phyloP scores from a whole-genome alignment of 352 stramenopile genomes.

The Phytopythium boreale region DNA sequence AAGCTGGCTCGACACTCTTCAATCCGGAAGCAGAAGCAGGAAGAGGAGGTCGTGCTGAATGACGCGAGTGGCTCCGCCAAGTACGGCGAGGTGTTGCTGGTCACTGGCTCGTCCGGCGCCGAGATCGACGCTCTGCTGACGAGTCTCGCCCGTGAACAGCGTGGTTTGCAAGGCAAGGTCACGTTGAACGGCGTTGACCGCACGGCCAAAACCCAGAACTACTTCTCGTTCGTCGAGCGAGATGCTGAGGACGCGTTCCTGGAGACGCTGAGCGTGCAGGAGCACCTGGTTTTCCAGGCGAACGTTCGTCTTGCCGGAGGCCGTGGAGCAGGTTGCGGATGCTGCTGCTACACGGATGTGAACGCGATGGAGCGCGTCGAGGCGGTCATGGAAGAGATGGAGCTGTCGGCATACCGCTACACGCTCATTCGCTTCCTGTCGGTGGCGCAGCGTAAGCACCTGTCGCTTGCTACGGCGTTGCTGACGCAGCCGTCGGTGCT shows the following conservation, averaged over 20 bases:
- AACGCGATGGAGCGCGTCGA: conserved; percentile 20
- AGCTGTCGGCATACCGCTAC: conserved; percentile 20
- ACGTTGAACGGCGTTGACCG: conserved; percentile 21
- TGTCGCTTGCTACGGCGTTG: conserved; percentile 81
- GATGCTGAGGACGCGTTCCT: conserved; percentile 23
- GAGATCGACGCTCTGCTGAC: conserved; percentile 26
- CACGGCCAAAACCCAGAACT: conserved; percentile 6
- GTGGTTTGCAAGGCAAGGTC: conserved; percentile 17
- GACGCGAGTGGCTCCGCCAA: conserved; percentile 28
- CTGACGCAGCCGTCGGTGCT: conserved; percentile 76
- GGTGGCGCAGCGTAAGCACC: conserved; percentile 61
- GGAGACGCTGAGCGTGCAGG: conserved; percentile 31
- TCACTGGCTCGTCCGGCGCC: conserved; percentile 24
- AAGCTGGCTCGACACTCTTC: neutral
- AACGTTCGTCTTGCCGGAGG: conserved; percentile 13
- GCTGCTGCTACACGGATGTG: conserved; percentile 13
- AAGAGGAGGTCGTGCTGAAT: conserved; percentile 10
- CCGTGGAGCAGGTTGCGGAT: conserved; percentile 16
- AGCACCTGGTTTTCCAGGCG: conserved; percentile 32
- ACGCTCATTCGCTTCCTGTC: conserved; percentile 29
- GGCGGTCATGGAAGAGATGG: conserved; percentile 26
- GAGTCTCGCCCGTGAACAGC: conserved; percentile 19
- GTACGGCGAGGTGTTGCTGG: conserved; percentile 21
- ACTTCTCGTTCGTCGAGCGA: conserved; percentile 16
- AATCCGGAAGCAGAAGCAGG: conserved; percentile 10